phyloP scores from a whole-genome alignment of 1,284 basidiomycete genomes.

The Ustilago cynodontis region DNA sequence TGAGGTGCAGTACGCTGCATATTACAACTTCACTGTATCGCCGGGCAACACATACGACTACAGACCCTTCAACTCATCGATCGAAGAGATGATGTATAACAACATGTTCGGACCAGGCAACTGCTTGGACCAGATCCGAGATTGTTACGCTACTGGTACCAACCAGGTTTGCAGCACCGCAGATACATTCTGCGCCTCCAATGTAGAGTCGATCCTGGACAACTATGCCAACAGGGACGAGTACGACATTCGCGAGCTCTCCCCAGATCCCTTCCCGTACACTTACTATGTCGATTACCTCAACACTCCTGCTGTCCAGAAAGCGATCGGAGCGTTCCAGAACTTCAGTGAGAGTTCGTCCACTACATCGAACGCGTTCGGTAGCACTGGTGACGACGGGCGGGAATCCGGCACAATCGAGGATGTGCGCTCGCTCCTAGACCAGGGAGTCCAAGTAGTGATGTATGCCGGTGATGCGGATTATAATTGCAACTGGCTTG shows the following conservation, averaged over 20 bases:
- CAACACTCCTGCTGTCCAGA: slow-evolving; percentile 43
- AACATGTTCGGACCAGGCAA: slow-evolving; percentile 53
- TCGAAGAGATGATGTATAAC: slow-evolving; percentile 45
- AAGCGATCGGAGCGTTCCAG: slow-evolving; percentile 55
- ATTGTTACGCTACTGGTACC: slow-evolving; percentile 44
- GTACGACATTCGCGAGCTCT: slow-evolving; percentile 57
- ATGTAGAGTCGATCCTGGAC: slow-evolving; percentile 50
- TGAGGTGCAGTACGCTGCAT: slow-evolving; percentile 53
- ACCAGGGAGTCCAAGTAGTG: slow-evolving; percentile 47
- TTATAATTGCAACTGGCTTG: slow-evolving; percentile 61
- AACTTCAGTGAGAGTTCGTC: slow-evolving; percentile 53
- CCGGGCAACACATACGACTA: slow-evolving; percentile 58
- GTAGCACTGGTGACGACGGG: slow-evolving; percentile 51
- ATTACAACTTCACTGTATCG: slow-evolving; percentile 59
- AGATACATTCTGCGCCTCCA: slow-evolving; percentile 50
- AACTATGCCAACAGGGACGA: slow-evolving; percentile 52
- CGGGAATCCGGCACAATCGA: slow-evolving; percentile 47
- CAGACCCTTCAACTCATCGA: slow-evolving; percentile 43
- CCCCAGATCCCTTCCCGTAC: slow-evolving; percentile 61
- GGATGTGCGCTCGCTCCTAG: slow-evolving; percentile 44
- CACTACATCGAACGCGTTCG: slow-evolving; percentile 41
- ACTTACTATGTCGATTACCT: slow-evolving; percentile 54
- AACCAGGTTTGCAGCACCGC: slow-evolving; percentile 54
- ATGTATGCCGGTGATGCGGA: slow-evolving; percentile 59
- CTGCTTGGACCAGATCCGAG: slow-evolving; percentile 54